phyloP scores from a whole-genome alignment of 768 basidiomycete species.

The Boletus speciosus region DNA sequence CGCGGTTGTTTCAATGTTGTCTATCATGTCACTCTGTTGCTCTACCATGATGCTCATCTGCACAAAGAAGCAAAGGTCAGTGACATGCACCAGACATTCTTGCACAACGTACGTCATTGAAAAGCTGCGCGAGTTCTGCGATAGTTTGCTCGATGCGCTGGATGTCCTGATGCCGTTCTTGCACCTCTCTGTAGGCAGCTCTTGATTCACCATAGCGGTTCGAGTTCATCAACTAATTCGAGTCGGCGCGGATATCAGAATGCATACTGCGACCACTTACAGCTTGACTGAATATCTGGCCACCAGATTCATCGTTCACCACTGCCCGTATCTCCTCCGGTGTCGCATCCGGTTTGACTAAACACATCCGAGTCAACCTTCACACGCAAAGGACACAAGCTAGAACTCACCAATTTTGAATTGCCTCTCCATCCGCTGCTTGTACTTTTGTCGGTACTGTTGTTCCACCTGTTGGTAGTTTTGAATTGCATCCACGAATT shows the following conservation, averaged over 20 bases:
- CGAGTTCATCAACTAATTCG: slow-evolving; percentile 75
- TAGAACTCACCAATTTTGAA: slow-evolving; percentile 70
- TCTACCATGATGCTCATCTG: slow-evolving; percentile 95
- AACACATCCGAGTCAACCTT: neutral
- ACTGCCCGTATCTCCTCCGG: slow-evolving; percentile 84
- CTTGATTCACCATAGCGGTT: slow-evolving; percentile 88
- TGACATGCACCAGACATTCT: neutral
- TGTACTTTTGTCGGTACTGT: slow-evolving; percentile 73
- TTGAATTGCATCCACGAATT: slow-evolving; percentile 85
- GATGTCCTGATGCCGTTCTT: slow-evolving; percentile 94
- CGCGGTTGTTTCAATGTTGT: slow-evolving; percentile 77
- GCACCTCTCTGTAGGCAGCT: slow-evolving; percentile 94
- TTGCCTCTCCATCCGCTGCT: slow-evolving; percentile 80
- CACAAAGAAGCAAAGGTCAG: slow-evolving; percentile 6
- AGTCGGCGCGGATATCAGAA: neutral
- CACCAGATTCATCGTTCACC: slow-evolving; percentile 77
- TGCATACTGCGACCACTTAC: slow-evolving; percentile 36
- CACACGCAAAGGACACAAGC: neutral
- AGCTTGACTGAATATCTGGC: slow-evolving; percentile 89
- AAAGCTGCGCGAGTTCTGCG: slow-evolving; percentile 89
- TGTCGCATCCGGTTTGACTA: slow-evolving; percentile 91
- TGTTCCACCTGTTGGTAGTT: slow-evolving; percentile 81
- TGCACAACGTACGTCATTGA: slow-evolving; percentile 73
- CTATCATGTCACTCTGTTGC: slow-evolving; percentile 88
- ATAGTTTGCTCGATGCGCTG: slow-evolving; percentile 93